Conservation (phyloP, 352 stramenopile species). For the Phytophthora citrophthora region DNA sequence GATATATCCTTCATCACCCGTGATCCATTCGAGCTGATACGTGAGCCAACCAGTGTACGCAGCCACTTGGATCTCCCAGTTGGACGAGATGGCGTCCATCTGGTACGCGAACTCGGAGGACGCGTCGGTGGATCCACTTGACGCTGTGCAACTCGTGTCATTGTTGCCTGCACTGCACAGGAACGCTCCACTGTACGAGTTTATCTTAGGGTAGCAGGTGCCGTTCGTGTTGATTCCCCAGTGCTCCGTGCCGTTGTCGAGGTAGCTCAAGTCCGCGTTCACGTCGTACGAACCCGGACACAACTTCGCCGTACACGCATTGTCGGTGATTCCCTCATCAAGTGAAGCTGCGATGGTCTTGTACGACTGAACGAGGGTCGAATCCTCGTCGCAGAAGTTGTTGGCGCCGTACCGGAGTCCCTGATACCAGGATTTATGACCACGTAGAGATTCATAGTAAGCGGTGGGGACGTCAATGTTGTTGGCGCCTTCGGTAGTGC, state of each 20-base stretch:
- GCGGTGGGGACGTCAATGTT: conserved; percentile 42
- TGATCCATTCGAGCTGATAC: conserved; percentile 81
- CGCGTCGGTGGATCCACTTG: conserved; percentile 23
- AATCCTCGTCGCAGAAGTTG: conserved; percentile 51
- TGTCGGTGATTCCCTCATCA: conserved; percentile 52
- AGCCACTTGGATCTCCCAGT: conserved; percentile 82
- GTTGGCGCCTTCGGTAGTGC: conserved; percentile 56
- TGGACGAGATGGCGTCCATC: conserved; percentile 94
- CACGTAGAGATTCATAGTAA: conserved; percentile 45
- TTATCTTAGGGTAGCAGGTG: conserved; percentile 66
- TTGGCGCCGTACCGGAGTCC: conserved; percentile 64
- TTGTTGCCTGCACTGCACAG: conserved; percentile 65
- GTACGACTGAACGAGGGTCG: conserved; percentile 42
- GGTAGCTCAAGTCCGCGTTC: conserved; percentile 49
- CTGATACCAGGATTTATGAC: conserved; percentile 74
- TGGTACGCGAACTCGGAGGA: conserved; percentile 68
- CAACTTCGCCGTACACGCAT: conserved; percentile 42
- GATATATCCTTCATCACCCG: conserved; percentile 54
- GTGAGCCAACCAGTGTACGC: conserved; percentile 86
- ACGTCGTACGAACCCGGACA: conserved; percentile 62
- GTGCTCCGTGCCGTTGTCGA: conserved; percentile 41
- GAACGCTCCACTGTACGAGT: conserved; percentile 63
- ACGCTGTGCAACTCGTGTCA: conserved; percentile 32
- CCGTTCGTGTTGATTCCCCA: conserved; percentile 72
- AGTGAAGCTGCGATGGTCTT: conserved; percentile 43